A percentile compares a stretch with the other conserved stretches of the same genome.
Conservation (phyloP, 805 yeast genomes). For the Teunomyces gatunensis region DNA sequence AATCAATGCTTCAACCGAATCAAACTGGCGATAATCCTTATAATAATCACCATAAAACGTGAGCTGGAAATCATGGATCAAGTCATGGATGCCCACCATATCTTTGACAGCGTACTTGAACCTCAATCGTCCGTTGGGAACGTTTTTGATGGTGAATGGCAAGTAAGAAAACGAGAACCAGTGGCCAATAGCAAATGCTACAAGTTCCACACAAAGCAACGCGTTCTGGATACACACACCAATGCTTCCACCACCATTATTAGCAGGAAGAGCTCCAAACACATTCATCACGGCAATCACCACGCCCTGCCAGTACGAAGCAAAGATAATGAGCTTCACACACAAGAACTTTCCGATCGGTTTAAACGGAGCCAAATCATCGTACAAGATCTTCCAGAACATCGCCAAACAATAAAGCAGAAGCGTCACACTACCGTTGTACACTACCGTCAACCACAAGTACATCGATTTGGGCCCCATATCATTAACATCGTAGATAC, state of each 20-base stretch:
- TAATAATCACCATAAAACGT: conserved; percentile 68
- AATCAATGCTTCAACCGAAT: conserved; percentile 68
- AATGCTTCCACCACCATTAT: conserved; percentile 26
- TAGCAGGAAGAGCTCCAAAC: conserved; percentile 42
- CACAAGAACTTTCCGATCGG: conserved; percentile 93
- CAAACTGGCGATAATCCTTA: conserved; percentile 74
- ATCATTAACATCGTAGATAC: conserved; percentile 51
- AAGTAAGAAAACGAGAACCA: conserved; percentile 77
- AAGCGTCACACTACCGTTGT: conserved; percentile 76
- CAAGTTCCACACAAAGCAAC: conserved; percentile 75
- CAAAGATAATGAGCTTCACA: conserved; percentile 90
- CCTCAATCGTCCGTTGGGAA: conserved; percentile 69
- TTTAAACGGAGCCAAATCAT: conserved; percentile 70
- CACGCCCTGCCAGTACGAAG: conserved; percentile 96
- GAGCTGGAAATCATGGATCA: conserved; percentile 74
- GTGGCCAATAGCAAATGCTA: conserved; percentile 86
- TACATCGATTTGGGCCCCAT: conserved; percentile 49
- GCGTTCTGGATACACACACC: conserved; percentile 74
- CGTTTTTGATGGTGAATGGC: conserved; percentile 59
- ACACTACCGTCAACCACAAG: conserved; percentile 64
- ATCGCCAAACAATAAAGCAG: conserved; percentile 83
- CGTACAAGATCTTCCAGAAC: conserved; percentile 88
- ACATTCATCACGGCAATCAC: conserved; percentile 52
- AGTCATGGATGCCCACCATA: conserved; percentile 72
- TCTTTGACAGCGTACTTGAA: conserved; percentile 69